Base-by-base conservation (phyloP, 139 green algal species). In the Tetradesmus lagerheimii region DNA sequence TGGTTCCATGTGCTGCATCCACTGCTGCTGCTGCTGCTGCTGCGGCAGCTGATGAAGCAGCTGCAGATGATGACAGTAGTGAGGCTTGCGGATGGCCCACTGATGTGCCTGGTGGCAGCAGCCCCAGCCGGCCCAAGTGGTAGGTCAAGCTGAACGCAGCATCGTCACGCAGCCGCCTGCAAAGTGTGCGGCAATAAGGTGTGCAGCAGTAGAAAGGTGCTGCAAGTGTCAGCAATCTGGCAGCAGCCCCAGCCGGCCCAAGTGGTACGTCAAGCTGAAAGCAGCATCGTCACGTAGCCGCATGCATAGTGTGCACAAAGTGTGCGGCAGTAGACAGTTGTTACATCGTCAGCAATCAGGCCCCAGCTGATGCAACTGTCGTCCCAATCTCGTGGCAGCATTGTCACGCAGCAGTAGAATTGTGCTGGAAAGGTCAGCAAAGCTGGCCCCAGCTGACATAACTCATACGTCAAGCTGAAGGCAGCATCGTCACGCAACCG, bases 391-490 rank as follows among this genome's bases (percentile, higher is more conserved):
- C 87, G 93, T 93, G 31, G 92, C 86, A 0, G 89, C 84, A 84
- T 94, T 90, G 57, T 92, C 86, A 4, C 90, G 82, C 37, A 94
- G n/a, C 20, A n/a, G n/a, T n/a, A n/a, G n/a, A n/a, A n/a, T n/a
- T n/a, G n/a, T n/a, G n/a, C n/a, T n/a, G n/a, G n/a, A n/a, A n/a
- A n/a, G n/a, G n/a, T n/a, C n/a, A n/a, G n/a, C n/a, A n/a, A n/a
- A n/a, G n/a, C n/a, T n/a, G n/a, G 66, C 39, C 81, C 89, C 3
- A 89, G 71, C 66, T 43, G 86, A 3, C 92, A 90, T 29, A 91
- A 92, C 86, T 89, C 92, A 83, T 94, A 94, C 4, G 92, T 94
- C 43, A 94, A 83, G 84, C 90, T 93, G 89, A 94, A 94, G n/a
- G 92, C 86, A 1, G 89, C 83, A 83, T 94, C 92, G 66, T 92